phyloP scores from a whole-genome alignment of 257 asterid species.

The Jacaranda mimosifolia region DNA sequence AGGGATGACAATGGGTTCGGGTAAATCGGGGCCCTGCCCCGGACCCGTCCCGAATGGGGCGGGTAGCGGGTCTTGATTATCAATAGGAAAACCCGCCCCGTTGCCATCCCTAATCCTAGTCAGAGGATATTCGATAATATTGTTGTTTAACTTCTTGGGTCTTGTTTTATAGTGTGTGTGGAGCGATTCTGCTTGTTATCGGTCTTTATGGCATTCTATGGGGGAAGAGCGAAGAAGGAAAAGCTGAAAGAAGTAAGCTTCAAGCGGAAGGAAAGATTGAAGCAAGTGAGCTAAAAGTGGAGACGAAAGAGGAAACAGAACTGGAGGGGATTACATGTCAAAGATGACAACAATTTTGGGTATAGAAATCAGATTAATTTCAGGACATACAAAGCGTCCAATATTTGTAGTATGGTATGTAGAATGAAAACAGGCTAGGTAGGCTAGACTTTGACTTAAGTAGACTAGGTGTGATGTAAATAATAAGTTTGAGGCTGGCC shows the following conservation, averaged over 20 bases:
- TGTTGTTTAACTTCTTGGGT: neutral
- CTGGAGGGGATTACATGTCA: constrained; percentile 7
- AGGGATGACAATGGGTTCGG: no score
- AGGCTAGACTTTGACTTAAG: no score
- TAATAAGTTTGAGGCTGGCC: no score
- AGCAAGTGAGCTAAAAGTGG: neutral
- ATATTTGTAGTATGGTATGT: no score
- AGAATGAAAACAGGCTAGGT: no score
- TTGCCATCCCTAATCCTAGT: no score
- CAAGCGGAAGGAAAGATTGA: neutral
- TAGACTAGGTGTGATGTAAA: no score
- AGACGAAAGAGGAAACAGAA: constrained; percentile 15
- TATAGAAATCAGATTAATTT: neutral
- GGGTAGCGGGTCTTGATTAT: no score
- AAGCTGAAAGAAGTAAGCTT: neutral
- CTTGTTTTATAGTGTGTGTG: constrained; percentile 41
- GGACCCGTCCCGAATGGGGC: no score
- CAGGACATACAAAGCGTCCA: neutral
- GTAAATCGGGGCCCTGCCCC: no score
- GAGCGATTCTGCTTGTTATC: constrained; percentile 44
- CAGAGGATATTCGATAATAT: no score
- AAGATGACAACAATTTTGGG: neutral
- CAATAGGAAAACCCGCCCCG: no score
- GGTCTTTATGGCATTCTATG: constrained; percentile 56
- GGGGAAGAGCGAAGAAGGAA: constrained; percentile 49